Evolutionary conservation across 176 grass and related monocot species (phyloP).

Genomic region (Cymbopogon citratus): DNA sequence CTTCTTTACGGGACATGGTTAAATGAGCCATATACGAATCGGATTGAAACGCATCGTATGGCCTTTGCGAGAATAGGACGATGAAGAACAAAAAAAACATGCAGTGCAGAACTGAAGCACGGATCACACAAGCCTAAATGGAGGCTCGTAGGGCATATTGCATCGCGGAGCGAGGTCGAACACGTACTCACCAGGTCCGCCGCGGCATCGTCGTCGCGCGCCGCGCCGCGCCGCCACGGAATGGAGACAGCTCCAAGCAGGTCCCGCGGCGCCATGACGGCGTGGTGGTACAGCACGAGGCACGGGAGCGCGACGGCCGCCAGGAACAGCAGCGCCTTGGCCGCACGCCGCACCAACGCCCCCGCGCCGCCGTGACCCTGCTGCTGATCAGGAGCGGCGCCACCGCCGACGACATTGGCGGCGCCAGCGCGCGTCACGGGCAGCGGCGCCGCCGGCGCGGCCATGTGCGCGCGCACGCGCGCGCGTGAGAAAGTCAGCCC

Average conservation of each 20-base stretch:
- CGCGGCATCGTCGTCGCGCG: neutral
- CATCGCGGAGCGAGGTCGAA: neutral
- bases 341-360: neutral
- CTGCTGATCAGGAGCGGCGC: neutral
- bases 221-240: neutral
- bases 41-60: neutral
- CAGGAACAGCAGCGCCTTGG: conserved; percentile 42
- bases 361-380: neutral
- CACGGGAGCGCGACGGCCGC: conserved; percentile 42
- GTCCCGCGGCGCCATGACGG: conserved; percentile 15
- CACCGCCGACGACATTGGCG: neutral
- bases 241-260: neutral
- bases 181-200: conserved; percentile 9
- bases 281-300: conserved; percentile 33
- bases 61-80: neutral
- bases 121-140: neutral
- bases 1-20: neutral
- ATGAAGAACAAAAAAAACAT: neutral
- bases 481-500: neutral
- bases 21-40: neutral
- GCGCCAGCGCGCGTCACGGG: neutral
- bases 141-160: too few species aligned
- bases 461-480: neutral
- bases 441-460: neutral
- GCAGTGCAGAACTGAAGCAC: neutral